Evolutionary conservation across 225 moss, liverwort and hornwort species (phyloP).

Genomic region (Physcomitrium patens): DNA sequence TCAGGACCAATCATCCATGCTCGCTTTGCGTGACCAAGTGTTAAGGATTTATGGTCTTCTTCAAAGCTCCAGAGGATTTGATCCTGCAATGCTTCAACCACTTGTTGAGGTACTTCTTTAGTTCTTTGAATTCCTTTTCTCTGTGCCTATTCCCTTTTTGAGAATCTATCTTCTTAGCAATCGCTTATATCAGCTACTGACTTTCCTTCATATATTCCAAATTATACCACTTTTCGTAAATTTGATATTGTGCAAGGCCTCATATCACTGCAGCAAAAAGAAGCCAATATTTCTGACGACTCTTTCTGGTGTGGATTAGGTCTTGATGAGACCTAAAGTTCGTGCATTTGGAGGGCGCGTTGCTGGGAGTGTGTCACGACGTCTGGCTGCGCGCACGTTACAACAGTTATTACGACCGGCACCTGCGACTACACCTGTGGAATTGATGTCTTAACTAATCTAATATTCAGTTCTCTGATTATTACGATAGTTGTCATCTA

Average conservation of each 20-base stretch:
- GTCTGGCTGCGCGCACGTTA: conserved; percentile 89
- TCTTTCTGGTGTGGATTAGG: conserved; percentile 46
- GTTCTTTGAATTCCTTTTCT: background rate
- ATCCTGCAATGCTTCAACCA: conserved; percentile 57
- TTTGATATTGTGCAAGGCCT: no score
- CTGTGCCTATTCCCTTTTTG: background rate
- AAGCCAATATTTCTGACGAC: conserved; percentile 2
- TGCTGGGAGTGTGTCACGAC: conserved; percentile 77
- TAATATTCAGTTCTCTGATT: no score
- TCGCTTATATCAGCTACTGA: background rate
- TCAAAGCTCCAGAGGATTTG: conserved; percentile 56
- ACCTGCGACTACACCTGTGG: conserved; percentile 30
- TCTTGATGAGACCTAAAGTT: conserved; percentile 83
- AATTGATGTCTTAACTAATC: conserved; percentile 22
- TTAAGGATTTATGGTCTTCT: conserved; percentile 64
- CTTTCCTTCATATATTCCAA: background rate
- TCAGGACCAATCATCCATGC: conserved; percentile 56
- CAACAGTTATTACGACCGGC: conserved; percentile 78
- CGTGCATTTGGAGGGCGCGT: conserved; percentile 93
- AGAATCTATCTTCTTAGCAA: background rate
- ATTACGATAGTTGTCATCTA: no score
- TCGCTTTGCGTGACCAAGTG: conserved; percentile 62
- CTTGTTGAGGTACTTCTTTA: conserved; percentile 56
- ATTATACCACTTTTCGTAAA: no score
- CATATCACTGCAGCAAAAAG: background rate